A percentile compares a stretch with the other conserved stretches of the same genome.
phyloP scores from a whole-genome alignment of 371 early-diverging fungal species.

The Chytridium lagenaria region DNA sequence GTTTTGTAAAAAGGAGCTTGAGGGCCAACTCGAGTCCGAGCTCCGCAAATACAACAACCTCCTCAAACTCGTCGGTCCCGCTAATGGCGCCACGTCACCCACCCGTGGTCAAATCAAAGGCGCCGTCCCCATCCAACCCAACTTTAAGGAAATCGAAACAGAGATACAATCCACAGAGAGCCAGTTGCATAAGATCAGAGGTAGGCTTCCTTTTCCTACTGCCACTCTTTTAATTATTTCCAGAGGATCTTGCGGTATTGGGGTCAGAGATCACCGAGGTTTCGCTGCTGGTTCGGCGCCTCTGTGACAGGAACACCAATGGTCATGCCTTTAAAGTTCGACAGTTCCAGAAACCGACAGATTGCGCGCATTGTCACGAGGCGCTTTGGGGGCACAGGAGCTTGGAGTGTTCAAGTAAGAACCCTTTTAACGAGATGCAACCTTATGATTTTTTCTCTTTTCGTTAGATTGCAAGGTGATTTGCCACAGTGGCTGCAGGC shows the following conservation, averaged over 20 bases:
- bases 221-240: conserved; percentile 2
- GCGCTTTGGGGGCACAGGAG: conserved; percentile 53
- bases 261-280: conserved; percentile 35
- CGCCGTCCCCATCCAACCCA: background rate
- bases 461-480: conserved; percentile 50
- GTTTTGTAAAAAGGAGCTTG: conserved; percentile 35
- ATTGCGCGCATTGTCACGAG: conserved; percentile 57
- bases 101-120: conserved; percentile 2
- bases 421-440: background rate
- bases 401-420: conserved; percentile 53
- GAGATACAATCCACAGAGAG: conserved; percentile 39
- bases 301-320: conserved; percentile 31
- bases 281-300: conserved; percentile 24
- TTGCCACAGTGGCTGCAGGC: conserved; percentile 51
- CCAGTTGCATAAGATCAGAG: conserved; percentile 32
- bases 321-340: conserved; percentile 51
- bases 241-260: conserved; percentile 41
- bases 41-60: conserved; percentile 41
- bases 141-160: conserved; percentile 20
- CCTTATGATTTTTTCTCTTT: background rate
- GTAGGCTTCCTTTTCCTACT: conserved; percentile 28
- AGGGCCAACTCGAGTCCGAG: conserved; percentile 50
- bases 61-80: conserved; percentile 23
- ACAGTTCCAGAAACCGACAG: conserved; percentile 54
- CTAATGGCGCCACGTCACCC: no score